These are phyloP conservation scores for Ceratobasidium sp. DNA, from an alignment of 1,284 basidiomycete species.

Conservation along the genomic window DNA sequence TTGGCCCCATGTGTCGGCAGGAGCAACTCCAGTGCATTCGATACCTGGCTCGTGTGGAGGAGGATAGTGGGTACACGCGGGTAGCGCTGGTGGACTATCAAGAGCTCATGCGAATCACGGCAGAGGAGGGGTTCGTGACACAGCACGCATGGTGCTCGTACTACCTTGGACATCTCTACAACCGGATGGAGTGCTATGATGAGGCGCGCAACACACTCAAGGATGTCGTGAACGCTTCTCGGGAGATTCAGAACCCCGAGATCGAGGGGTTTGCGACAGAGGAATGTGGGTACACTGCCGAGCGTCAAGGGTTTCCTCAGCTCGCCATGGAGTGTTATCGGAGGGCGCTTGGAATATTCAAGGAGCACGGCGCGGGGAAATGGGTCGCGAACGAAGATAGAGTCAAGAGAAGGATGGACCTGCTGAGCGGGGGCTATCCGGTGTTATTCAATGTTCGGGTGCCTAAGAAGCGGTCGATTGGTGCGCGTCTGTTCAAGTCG, in stretches of 20 bases:
- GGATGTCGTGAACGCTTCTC: conserved; percentile 12
- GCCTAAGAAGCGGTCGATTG: conserved; percentile 11
- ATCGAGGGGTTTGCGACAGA: conserved; percentile 31
- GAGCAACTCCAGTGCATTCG: conserved; percentile 28
- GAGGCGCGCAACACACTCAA: conserved; percentile 23
- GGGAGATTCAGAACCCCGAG: conserved; percentile 8
- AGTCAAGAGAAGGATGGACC: conserved; percentile 16
- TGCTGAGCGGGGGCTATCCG: background rate
- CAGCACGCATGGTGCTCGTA: conserved; percentile 31
- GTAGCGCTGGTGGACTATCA: conserved; percentile 15
- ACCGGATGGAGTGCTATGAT: conserved; percentile 4
- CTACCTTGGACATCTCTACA: conserved; percentile 31
- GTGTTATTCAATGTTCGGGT: background rate
- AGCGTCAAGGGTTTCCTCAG: conserved; percentile 6
- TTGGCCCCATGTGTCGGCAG: conserved; percentile 1
- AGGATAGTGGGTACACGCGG: conserved; percentile 1
- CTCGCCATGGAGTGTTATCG: conserved; percentile 22
- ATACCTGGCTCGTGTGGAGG: conserved; percentile 25
- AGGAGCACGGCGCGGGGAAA: conserved; percentile 10
- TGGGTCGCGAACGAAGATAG: conserved; percentile 23
- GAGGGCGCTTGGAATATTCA: conserved; percentile 20
- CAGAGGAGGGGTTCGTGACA: background rate
- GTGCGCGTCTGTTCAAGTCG: background rate
- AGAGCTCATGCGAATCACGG: background rate
- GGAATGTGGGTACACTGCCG: conserved; percentile 24